phyloP scores from a whole-genome alignment of 305 asterid species.

The Rubia tinctorum region DNA sequence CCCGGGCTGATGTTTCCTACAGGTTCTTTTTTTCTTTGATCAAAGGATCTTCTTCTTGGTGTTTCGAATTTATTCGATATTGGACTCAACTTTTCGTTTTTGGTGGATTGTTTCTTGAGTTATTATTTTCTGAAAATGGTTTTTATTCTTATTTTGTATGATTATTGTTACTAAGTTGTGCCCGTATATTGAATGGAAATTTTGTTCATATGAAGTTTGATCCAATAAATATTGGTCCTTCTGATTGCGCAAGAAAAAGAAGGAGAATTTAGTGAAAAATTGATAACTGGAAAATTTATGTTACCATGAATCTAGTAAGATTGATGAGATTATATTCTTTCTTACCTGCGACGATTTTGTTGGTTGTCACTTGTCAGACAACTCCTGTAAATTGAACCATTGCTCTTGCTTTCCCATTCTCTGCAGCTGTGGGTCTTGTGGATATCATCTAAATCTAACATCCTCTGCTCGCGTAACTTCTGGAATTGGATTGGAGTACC shows the following conservation, averaged over 20 bases:
- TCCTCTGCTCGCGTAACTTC: conserved; percentile 58
- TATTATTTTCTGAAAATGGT: neutral
- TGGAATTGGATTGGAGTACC: conserved; percentile 47
- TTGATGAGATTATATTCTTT: neutral
- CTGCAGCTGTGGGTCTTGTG: conserved; percentile 83
- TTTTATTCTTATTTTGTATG: neutral
- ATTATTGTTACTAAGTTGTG: neutral
- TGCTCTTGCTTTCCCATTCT: conserved; percentile 2
- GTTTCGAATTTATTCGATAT: neutral
- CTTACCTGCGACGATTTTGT: neutral
- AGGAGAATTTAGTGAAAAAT: neutral
- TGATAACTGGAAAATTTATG: neutral
- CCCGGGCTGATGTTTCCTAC: conserved; percentile 65
- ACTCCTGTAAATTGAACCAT: conserved; percentile 13
- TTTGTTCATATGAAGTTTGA: neutral
- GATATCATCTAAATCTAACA: conserved; percentile 61
- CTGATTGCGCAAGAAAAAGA: neutral
- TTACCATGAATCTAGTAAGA: neutral
- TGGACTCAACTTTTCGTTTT: neutral
- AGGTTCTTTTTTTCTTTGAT: conserved; percentile 31
- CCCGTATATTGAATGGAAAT: neutral
- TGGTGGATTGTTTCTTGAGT: neutral
- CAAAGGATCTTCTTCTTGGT: neutral
- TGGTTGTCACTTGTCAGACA: neutral
- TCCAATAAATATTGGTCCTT: neutral